Base-by-base conservation (phyloP, 345 rosid species). In the Brassica incana region DNA sequence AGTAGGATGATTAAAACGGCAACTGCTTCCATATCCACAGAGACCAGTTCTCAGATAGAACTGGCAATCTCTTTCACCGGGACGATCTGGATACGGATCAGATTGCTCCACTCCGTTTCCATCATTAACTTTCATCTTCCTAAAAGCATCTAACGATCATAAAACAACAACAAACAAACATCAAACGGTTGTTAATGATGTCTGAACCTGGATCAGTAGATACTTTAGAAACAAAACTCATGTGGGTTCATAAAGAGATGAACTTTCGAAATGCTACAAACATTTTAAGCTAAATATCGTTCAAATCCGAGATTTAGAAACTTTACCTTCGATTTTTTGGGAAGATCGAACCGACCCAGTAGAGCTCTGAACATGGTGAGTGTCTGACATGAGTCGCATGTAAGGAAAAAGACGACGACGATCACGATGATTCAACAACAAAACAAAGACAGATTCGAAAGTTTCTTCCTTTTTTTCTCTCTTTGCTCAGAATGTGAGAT, bases 1-100 rank as follows among this genome's bases (percentile, higher is more conserved):
- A 29, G 86, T 76, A 66, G 97, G 94, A 84, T 91, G 97, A 83
- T 91, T 86, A 79, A 25, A 91, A 30, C 90, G 92, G 72, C 97
- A 91, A 58, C 75, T 90, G 64, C 48, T 88, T 82, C 94, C 97
- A 84, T 87, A 91, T 56, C 90, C 88, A 79, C 97, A 90, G 1
- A 67, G 65, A 29, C 97, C 97, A 73, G 94, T 90, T 85, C 90
- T 90, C 15, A 87, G 23, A 80, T 83, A 91, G 71, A 79, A 91
- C 48, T 72, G 83, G 66, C 97, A 91, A 83, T 91, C 90, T 18
- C 86, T 87, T 84, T 86, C 94, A 18, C 92, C 92, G 1, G 94
- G 92, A 65, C 97, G 97, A 81, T 86, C 91, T 4, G 94, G 97
- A 81, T 90, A 90, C 66, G 79, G 77, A 65, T 83, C 72, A 15